These are phyloP conservation scores for Phaeosphaeriaceae sp. DNA, from an alignment of 2,329 filamentous ascomycete species.

Conservation along the genomic window DNA sequence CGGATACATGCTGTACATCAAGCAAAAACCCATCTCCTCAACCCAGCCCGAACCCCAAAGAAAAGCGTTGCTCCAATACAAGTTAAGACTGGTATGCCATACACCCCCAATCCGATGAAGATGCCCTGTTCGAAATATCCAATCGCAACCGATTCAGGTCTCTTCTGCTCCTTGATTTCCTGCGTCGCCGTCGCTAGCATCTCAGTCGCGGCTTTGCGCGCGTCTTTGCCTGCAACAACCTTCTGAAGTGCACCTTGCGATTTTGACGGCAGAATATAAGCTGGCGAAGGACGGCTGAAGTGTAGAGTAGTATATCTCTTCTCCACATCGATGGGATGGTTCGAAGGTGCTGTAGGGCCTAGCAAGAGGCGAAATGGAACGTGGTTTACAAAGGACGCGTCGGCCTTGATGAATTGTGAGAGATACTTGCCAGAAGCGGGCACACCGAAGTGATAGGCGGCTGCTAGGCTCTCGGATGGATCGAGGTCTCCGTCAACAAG, in stretches of 20 bases:
- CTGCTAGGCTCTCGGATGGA: constrained; percentile 41
- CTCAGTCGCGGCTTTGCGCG: constrained; percentile 17
- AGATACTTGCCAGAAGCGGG: constrained; percentile 64
- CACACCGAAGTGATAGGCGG: constrained; percentile 62
- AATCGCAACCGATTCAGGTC: constrained; percentile 39
- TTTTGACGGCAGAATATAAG: constrained; percentile 15
- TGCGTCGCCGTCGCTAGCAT: constrained; percentile 21
- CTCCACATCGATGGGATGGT: constrained; percentile 21
- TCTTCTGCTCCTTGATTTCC: constrained; percentile 43
- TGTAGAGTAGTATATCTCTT: constrained; percentile 26
- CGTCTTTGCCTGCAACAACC: constrained; percentile 14
- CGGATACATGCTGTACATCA: no score
- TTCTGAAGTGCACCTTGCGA: constrained; percentile 27
- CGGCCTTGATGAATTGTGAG: constrained; percentile 61
- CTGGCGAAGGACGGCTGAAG: constrained; percentile 27
- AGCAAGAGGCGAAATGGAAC: constrained; percentile 62
- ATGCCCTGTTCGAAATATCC: constrained; percentile 43
- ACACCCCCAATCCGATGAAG: constrained; percentile 46
- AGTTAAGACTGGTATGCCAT: constrained; percentile 37
- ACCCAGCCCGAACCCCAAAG: constrained; percentile 32
- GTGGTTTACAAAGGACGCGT: constrained; percentile 63
- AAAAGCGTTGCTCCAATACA: constrained; percentile 35
- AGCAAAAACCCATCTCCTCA: constrained; percentile 28
- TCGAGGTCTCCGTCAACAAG: constrained; percentile 47
- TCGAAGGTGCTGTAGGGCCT: constrained; percentile 33